Percentiles rank a stretch among this genome's conserved stretches.
Evolutionary conservation across 495 filamentous ascomycete species (phyloP).

Genomic region (Rostrohypoxylon terebratum): DNA sequence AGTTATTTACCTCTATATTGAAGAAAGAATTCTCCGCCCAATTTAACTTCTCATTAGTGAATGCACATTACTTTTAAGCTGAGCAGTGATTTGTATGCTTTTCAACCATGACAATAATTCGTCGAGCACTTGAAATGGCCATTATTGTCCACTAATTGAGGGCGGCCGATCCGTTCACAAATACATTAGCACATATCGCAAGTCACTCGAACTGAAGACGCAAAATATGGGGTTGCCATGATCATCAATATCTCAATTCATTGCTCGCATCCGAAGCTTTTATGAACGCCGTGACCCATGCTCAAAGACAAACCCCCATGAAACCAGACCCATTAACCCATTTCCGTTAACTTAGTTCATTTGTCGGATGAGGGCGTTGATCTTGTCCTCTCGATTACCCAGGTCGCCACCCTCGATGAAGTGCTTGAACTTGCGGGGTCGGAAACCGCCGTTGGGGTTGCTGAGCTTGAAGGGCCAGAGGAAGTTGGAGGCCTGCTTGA

Average conservation of each 20-base stretch:
- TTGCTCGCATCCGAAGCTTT: conserved; percentile 50
- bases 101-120: too few species aligned
- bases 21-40: not conserved
- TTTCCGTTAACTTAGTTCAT: conserved; percentile 82
- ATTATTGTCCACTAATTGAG: not conserved
- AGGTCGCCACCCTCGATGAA: conserved; percentile 99
- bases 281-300: conserved; percentile 57
- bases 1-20: too few species aligned
- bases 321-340: conserved; percentile 52
- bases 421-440: conserved; percentile 97
- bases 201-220: not conserved
- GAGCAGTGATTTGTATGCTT: too few species aligned
- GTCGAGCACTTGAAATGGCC: not conserved
- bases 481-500: conserved; percentile 99
- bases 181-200: not conserved
- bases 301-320: conserved; percentile 51
- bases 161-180: not conserved
- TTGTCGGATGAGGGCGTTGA: conserved; percentile 94
- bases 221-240: conserved; percentile 41
- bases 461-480: conserved; percentile 99
- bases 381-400: conserved; percentile 98
- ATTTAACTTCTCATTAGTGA: not conserved
- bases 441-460: conserved; percentile 97
- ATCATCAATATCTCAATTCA: conserved; percentile 53
- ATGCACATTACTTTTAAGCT: too few species aligned